Base-by-base conservation (phyloP, 108 stramenopile species). In the Fistulifera pelliculosa region DNA sequence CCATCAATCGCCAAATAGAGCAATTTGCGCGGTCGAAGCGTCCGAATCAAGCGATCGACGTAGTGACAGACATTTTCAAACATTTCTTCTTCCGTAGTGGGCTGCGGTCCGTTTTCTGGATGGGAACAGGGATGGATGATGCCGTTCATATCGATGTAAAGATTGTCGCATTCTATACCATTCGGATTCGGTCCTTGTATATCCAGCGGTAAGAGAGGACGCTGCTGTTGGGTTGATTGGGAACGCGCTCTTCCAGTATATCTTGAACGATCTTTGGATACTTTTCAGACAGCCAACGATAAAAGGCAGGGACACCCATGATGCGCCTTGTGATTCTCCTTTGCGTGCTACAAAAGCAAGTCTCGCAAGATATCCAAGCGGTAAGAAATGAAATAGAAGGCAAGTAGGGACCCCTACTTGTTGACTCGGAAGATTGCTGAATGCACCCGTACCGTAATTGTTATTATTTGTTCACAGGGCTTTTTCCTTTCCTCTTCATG, bases 81-180 rank as follows among this genome's bases (percentile, higher is more conserved):
- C 99, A 99, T 99, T 70, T 98, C 96, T 62, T 86, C 86, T 68
- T 97, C 96, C 45, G 81, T 90, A 44, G 66, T 65, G 19, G 87
- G 97, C 64, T 93, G 92, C 2, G 85, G 83, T 21, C 87, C 91
- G 38, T 75, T 62, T 59, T 96, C 95, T 24, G 95, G 95, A 66
- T 99, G 99, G 0, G 93, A 89, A 70, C 97, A 98, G 13, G 96
- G 96, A 70, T 99, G 99, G 54, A 99, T 98, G 53, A 99, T 94
- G 4, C 99, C 99, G 61, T 99, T 99, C 96, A 99, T 96, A 69
- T 99, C 99, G 38, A 99, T 77, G 63, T 99, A 99, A 42, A 99
- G 78, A 64, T 96, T 94, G 69, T 94, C 92, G 52, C 74, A 79
- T 72, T 99, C 97, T 47, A 93, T 60, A 13, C 75, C 82, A 10